A percentile compares a stretch with the other conserved stretches of the same genome.
Conservation (phyloP, 139 green algal species). For the Mesotaenium endlicherianum region DNA sequence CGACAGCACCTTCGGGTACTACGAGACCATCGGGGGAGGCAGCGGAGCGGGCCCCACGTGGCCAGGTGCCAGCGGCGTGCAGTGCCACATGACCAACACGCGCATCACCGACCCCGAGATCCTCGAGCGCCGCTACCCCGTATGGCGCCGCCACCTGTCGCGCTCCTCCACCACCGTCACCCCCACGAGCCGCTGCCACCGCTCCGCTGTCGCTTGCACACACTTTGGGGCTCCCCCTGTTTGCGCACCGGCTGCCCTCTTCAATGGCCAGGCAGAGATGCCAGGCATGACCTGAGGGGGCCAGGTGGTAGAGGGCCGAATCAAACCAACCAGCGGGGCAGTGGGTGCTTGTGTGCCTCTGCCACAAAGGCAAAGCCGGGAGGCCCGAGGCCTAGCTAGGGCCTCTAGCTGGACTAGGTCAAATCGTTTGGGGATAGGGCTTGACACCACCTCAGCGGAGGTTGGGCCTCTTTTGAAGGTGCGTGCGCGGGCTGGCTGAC, state of each 20-base stretch:
- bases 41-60: constrained; percentile 85
- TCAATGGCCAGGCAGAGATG: background rate
- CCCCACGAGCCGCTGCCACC: background rate
- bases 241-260: background rate
- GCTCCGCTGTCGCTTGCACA: background rate
- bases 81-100: constrained; percentile 99
- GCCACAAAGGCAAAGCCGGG: too few relatives aligned
- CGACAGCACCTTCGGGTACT: constrained; percentile 74
- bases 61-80: constrained; percentile 84
- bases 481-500: too few relatives aligned
- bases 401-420: too few relatives aligned
- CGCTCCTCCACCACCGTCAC: background rate
- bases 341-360: background rate
- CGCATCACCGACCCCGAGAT: constrained; percentile 95
- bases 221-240: background rate
- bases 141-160: background rate
- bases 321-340: background rate
- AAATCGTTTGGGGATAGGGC: too few relatives aligned
- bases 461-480: too few relatives aligned
- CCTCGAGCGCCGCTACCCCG: constrained; percentile 71
- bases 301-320: background rate
- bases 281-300: background rate
- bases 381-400: too few relatives aligned
- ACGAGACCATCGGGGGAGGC: constrained; percentile 95
- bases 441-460: too few relatives aligned